Evolutionary conservation across 1,284 basidiomycete species (phyloP).

Genomic region (Hymenochaete sp.): DNA sequence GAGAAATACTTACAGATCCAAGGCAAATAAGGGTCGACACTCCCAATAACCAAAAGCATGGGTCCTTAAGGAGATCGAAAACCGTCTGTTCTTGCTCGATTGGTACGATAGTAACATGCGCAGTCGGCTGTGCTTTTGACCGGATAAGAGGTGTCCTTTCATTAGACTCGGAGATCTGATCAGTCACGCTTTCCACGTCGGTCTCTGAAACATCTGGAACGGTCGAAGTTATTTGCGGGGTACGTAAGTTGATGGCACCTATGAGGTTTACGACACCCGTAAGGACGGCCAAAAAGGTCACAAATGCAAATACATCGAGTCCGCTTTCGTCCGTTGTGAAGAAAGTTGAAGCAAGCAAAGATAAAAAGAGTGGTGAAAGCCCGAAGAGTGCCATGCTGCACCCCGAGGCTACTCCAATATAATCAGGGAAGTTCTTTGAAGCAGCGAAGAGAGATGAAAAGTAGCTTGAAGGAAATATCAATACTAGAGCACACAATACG

Average conservation of each 20-base stretch:
- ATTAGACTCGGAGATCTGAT: slow-evolving; percentile 8
- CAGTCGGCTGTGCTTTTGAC: slow-evolving; percentile 17
- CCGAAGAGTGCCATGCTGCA: slow-evolving; percentile 64
- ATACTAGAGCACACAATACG: neutral
- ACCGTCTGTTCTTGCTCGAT: slow-evolving; percentile 29
- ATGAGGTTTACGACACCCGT: slow-evolving; percentile 45
- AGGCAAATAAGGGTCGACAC: slow-evolving; percentile 42
- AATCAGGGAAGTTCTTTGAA: slow-evolving; percentile 54
- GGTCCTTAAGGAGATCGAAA: slow-evolving; percentile 42
- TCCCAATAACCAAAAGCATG: slow-evolving; percentile 49
- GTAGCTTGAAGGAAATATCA: slow-evolving; percentile 36
- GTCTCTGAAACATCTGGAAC: slow-evolving; percentile 6
- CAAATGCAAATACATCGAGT: slow-evolving; percentile 48
- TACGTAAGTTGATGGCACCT: slow-evolving; percentile 40
- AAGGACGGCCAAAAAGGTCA: slow-evolving; percentile 47
- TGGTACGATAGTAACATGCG: slow-evolving; percentile 22
- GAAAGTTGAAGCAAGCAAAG: slow-evolving; percentile 50
- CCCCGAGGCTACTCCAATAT: slow-evolving; percentile 59
- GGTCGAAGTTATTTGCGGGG: slow-evolving; percentile 13
- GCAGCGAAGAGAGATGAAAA: slow-evolving; percentile 71
- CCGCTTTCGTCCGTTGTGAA: slow-evolving; percentile 43
- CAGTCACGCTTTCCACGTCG: slow-evolving; percentile 10
- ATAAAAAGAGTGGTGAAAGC: slow-evolving; percentile 65
- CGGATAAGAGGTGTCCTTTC: slow-evolving; percentile 39
- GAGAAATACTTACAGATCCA: slow-evolving; percentile 45